Evolutionary conservation across 257 asterid genomes (phyloP), one percentile per base, ranked within the genome.

Genomic region (Penstemon newberryi): DNA sequence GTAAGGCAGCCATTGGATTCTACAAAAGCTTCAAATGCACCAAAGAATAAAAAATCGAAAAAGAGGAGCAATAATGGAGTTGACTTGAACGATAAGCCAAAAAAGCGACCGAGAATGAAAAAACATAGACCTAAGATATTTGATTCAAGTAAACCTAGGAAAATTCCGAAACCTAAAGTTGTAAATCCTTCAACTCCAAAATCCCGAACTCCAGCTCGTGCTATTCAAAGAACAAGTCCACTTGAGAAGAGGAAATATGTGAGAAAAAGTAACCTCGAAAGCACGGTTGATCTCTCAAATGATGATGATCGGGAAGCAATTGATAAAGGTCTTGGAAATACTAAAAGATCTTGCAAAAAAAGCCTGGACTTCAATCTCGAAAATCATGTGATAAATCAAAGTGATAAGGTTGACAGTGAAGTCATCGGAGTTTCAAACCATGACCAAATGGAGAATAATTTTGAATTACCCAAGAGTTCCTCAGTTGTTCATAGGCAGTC

Each of bases 81-180:
- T 13, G 77, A 49, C 37, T 9, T 40, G 19, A 66, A 71, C 8
- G 63, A 62, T 51, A 71, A 8, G 60, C 68, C 70, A 12, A 46
- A 49, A 4, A 65, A 12, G 70, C 65, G 65, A 57, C 66, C 46
- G 19, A 77, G 25, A 63, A 58, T 53, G 61, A 82, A 72, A 46
- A 73, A 75, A 56, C 83, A 84, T 12, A 77, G 73, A 42, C 90
- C 93, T 3, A 84, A 75, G 57, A 79, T 86, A 4, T 37, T 75
- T 33, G 86, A 80, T 43, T 82, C 63, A 47, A 52, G 42, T 64
- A 81, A 77, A 60, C 76, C 77, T 38, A 9, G 8, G 18, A 70
- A 75, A 12, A 25, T 25, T 25, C 33, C 33, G 33, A 25, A 25
- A 25, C 33, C 33, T 25, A 25, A 25, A 25, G 33, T 1, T 25